Conservation (phyloP, 495 filamentous ascomycete species). For the Hypoxylon crocopeplum region DNA sequence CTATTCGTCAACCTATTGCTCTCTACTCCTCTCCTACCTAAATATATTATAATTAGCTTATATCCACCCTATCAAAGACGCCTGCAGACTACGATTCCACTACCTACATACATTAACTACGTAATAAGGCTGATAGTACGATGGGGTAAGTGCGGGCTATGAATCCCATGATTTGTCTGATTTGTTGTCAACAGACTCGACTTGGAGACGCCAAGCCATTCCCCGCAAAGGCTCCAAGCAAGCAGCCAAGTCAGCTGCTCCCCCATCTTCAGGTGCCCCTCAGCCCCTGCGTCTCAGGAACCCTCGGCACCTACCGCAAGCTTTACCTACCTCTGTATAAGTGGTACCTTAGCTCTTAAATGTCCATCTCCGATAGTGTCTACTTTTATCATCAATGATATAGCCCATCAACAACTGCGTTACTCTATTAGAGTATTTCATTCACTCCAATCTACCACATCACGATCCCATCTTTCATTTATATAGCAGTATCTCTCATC, state of each 20-base stretch:
- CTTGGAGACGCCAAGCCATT: conserved; percentile 20
- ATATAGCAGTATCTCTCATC: conserved; percentile 7
- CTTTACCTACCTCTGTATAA: too few species aligned
- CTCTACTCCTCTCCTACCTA: not conserved
- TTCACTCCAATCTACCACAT: conserved; percentile 7
- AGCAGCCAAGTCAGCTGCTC: conserved; percentile 20
- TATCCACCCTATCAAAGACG: not conserved
- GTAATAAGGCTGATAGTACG: conserved; percentile 32
- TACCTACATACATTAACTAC: conserved; percentile 13
- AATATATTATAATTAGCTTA: not conserved
- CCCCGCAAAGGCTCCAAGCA: conserved; percentile 26
- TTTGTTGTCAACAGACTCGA: not conserved
- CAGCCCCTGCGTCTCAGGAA: conserved; percentile 35
- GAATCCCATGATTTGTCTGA: not conserved
- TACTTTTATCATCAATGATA: too few species aligned
- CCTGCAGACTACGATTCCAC: not conserved
- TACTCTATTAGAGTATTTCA: conserved; percentile 6
- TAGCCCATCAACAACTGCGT: conserved; percentile 1
- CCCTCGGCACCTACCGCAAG: conserved; percentile 21
- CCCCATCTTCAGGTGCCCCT: not conserved
- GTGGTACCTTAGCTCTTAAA: too few species aligned
- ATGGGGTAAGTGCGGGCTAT: conserved; percentile 24
- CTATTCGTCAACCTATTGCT: not conserved
- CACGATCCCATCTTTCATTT: conserved; percentile 9
- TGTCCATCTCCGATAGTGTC: too few species aligned